A percentile compares a stretch with the other conserved stretches of the same genome.
These are phyloP conservation scores for Rutidosis leptorrhynchoides DNA, from an alignment of 129 eudicot species.

Conservation along the genomic window DNA sequence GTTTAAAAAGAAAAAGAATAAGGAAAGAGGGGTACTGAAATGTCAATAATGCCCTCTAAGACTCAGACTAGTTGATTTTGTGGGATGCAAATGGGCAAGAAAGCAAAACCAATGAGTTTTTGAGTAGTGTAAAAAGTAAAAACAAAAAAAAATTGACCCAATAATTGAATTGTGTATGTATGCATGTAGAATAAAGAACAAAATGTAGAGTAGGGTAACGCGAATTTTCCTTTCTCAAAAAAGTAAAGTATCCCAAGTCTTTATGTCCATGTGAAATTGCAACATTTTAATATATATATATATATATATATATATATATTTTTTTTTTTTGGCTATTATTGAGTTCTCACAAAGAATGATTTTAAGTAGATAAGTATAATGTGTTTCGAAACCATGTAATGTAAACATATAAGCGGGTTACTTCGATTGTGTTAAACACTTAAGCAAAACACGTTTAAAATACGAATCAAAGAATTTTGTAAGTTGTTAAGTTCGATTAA, in stretches of 20 bases:
- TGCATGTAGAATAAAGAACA: constrained; percentile 22
- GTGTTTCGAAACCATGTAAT: not conserved
- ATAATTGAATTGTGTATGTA: not conserved
- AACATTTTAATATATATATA: not conserved
- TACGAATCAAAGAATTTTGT: not conserved
- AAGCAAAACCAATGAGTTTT: no score
- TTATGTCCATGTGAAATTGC: not conserved
- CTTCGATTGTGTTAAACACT: not conserved
- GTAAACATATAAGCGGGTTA: no score
- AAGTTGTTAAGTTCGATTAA: not conserved
- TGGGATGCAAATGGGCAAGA: no score
- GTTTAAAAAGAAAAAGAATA: no score
- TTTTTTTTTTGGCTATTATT: no score
- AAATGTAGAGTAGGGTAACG: not conserved
- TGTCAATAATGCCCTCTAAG: no score
- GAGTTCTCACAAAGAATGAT: not conserved
- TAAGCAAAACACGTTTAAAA: not conserved
- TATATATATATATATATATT: no score
- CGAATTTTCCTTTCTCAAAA: not conserved
- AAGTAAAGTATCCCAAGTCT: constrained; percentile 32
- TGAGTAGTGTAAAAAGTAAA: no score
- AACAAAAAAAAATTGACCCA: no score
- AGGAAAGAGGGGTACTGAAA: no score
- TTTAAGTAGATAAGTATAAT: not conserved
- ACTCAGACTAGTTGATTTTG: no score